Evolutionary conservation across 1,139 yeast species (phyloP), one percentile per base, ranked within the genome.

Genomic region (Pneumocystis jirovecii): DNA sequence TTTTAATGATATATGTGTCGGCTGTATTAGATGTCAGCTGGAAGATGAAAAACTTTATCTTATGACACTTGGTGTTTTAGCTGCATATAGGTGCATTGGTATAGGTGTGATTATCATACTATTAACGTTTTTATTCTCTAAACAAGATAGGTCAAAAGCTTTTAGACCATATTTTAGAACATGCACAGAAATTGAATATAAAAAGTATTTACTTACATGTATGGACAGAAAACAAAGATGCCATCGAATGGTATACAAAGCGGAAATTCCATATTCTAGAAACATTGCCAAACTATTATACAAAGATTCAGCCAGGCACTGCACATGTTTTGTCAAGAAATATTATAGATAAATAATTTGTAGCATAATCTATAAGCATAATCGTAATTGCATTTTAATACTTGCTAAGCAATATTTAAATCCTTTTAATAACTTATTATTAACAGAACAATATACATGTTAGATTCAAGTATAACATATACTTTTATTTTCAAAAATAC

Each of bases 1-100:
- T 65, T 65, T 65, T 65, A 65, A 65, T 44, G 65, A 65, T 44
- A 64, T 65, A 4, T 64, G 65, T 17, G 67, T 65, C 17, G 67
- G 66, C 31, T 63, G 65, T 37, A 62, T 65, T 63, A 61, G 65
- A 3, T 64, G 63, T 31, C 66, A 61, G 10, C 60, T 65, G 37
- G 64, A 62, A 19, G 64, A 64, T 31, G 65, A 65, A 7, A 65
- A 65, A 61, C 63, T 63, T 12, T 66, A 66, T 35, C 60, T 66
- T 21, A 59, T 60, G 60, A 66, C 68, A 6, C 62, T 66, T 37
- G 68, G 68, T 3, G 68, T 66, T 19, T 56, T 66, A 31, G 68
- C 68, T n/a, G 65, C 68, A 17, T 66, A 65, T 42, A 37, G 68
- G 17, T 60, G 39, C 3, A 61, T 60, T 29, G 68, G 68, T 2